Conservation (phyloP, 2,329 filamentous ascomycete genomes). For the Stemphylium vesicarium region DNA sequence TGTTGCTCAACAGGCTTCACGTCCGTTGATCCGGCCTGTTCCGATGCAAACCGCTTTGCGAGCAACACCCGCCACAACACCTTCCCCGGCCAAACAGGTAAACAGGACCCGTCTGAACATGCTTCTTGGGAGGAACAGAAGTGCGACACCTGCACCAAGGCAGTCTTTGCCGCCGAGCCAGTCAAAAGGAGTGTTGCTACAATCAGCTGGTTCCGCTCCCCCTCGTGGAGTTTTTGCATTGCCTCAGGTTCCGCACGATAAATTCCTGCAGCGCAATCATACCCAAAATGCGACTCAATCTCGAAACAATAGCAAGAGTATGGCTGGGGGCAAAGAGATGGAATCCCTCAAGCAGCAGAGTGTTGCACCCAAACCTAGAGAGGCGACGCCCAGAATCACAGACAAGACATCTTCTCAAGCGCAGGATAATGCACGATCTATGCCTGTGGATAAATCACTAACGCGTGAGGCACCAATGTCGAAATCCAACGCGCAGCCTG, state of each 20-base stretch:
- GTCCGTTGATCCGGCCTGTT: neutral
- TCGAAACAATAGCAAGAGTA: neutral
- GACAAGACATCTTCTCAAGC: neutral
- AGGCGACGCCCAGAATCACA: neutral
- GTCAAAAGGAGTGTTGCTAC: neutral
- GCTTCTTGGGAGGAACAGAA: conserved; percentile 5
- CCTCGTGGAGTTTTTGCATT: neutral
- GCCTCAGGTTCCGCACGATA: neutral
- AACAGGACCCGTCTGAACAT: conserved; percentile 9
- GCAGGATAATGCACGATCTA: neutral
- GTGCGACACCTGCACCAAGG: neutral
- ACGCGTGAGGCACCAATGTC: too few relatives aligned
- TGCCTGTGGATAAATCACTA: neutral
- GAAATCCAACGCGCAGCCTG: neutral
- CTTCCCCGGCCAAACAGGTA: conserved; percentile 2
- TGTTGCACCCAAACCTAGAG: neutral
- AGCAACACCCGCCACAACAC: neutral
- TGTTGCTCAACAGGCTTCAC: too few relatives aligned
- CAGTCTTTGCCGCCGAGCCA: neutral
- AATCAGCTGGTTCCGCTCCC: neutral
- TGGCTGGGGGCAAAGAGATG: neutral
- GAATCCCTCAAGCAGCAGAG: neutral
- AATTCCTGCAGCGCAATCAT: neutral
- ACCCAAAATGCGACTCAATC: neutral
- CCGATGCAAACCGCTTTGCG: neutral